Evolutionary conservation across 257 asterid genomes (phyloP).

Genomic region (Primulina huaijiensis): DNA sequence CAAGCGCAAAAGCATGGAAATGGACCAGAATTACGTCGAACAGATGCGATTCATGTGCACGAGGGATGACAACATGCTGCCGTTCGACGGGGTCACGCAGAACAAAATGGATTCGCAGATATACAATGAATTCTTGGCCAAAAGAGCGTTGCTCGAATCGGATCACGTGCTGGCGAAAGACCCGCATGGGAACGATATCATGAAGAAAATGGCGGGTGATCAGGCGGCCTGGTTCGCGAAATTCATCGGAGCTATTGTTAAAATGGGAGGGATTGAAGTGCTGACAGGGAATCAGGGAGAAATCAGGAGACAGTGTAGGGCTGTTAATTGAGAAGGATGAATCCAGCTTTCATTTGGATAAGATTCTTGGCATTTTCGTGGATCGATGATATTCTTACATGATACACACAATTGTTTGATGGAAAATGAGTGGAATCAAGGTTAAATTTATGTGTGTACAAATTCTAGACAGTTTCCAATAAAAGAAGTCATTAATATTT

Average conservation of each 20-base stretch:
- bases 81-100: constrained; percentile 53
- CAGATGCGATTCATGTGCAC: constrained; percentile 38
- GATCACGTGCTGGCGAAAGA: constrained; percentile 43
- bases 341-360: no score
- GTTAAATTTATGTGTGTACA: no score
- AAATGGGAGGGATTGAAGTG: constrained; percentile 41
- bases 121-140: constrained; percentile 46
- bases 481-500: no score
- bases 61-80: constrained; percentile 26
- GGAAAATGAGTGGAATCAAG: no score
- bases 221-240: constrained; percentile 44
- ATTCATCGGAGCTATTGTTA: constrained; percentile 35
- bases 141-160: constrained; percentile 50
- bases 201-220: constrained; percentile 39
- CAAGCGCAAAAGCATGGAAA: constrained; percentile 27
- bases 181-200: constrained; percentile 28
- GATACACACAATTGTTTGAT: no score
- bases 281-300: constrained; percentile 56
- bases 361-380: no score
- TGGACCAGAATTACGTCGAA: constrained; percentile 35
- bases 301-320: constrained; percentile 57
- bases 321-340: constrained; percentile 46
- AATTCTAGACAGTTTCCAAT: no score
- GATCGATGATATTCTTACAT: no score
- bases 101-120: constrained; percentile 50